These are phyloP conservation scores for Amniculicola lignicola DNA, from an alignment of 495 filamentous ascomycete species.

Conservation along the genomic window DNA sequence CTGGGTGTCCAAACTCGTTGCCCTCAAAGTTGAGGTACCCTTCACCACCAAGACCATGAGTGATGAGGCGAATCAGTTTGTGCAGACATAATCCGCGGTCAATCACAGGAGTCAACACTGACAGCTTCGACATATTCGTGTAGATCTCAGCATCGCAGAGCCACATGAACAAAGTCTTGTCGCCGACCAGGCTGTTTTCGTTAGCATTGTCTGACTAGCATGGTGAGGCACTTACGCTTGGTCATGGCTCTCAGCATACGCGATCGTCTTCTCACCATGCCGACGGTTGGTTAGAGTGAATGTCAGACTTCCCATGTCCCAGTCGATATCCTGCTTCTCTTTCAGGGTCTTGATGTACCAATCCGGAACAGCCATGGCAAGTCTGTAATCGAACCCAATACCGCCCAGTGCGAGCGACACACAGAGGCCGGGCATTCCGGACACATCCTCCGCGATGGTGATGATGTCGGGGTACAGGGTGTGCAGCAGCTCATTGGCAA, in stretches of 20 bases:
- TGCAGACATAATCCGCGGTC: constrained; percentile 87
- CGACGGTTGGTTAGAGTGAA: constrained; percentile 88
- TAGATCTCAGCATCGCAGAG: constrained; percentile 97
- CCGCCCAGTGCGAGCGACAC: constrained; percentile 80
- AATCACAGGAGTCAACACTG: constrained; percentile 82
- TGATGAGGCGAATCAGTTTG: constrained; percentile 95
- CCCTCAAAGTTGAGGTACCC: constrained; percentile 98
- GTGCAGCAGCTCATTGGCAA: constrained; percentile 96
- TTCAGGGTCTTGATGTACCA: constrained; percentile 99
- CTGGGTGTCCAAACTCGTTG: constrained; percentile 97
- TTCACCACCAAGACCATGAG: constrained; percentile 91
- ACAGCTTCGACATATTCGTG: constrained; percentile 89
- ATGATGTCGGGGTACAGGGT: constrained; percentile 77
- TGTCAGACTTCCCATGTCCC: constrained; percentile 83
- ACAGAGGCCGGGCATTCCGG: constrained; percentile 95
- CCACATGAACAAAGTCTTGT: constrained; percentile 96
- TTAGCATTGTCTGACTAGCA: constrained; percentile 39
- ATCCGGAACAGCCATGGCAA: constrained; percentile 97
- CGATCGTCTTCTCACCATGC: constrained; percentile 97
- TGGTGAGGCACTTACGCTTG: constrained; percentile 72
- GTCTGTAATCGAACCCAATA: constrained; percentile 93
- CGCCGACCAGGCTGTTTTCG: constrained; percentile 75
- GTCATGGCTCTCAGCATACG: constrained; percentile 94
- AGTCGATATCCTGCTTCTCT: constrained; percentile 85
- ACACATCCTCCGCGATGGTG: constrained; percentile 95